Evolutionary conservation across 2,329 filamentous ascomycete genomes (phyloP).

Genomic region (Teratosphaeria epicoccoides): DNA sequence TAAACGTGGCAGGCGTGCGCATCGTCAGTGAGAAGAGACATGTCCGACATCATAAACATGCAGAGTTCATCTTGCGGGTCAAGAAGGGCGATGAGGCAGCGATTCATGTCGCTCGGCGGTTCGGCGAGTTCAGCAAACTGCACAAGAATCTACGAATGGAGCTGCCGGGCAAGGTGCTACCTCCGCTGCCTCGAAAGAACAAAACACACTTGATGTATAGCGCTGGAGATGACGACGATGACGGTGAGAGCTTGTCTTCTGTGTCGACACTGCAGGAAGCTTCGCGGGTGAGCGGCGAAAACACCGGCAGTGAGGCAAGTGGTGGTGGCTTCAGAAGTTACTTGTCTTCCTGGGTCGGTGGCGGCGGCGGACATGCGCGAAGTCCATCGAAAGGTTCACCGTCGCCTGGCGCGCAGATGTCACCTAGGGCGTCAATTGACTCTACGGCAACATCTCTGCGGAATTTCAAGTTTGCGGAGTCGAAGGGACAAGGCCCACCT

Average conservation of each 20-base stretch:
- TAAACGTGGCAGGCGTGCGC: constrained; percentile 85
- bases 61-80: constrained; percentile 82
- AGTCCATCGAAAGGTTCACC: constrained; percentile 32
- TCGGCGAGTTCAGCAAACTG: constrained; percentile 75
- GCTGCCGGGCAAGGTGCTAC: constrained; percentile 80
- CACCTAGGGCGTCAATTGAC: constrained; percentile 25
- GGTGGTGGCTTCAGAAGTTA: constrained; percentile 35
- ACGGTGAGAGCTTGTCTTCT: constrained; percentile 71
- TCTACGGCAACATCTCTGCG: constrained; percentile 10
- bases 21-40: constrained; percentile 73
- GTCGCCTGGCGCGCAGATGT: constrained; percentile 7
- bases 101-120: constrained; percentile 71
- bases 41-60: constrained; percentile 81
- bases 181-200: constrained; percentile 83
- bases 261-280: constrained; percentile 56
- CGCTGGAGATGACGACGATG: constrained; percentile 51
- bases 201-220: constrained; percentile 60
- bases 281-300: constrained; percentile 11
- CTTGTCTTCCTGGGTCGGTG: constrained; percentile 26
- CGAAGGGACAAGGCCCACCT: background rate
- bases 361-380: constrained; percentile 28
- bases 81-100: constrained; percentile 67
- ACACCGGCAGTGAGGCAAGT: constrained; percentile 1
- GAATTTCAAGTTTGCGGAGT: background rate
- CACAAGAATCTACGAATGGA: constrained; percentile 72